These are phyloP conservation scores for Penicillium arizonense DNA, from an alignment of 495 filamentous ascomycete species.

Conservation along the genomic window DNA sequence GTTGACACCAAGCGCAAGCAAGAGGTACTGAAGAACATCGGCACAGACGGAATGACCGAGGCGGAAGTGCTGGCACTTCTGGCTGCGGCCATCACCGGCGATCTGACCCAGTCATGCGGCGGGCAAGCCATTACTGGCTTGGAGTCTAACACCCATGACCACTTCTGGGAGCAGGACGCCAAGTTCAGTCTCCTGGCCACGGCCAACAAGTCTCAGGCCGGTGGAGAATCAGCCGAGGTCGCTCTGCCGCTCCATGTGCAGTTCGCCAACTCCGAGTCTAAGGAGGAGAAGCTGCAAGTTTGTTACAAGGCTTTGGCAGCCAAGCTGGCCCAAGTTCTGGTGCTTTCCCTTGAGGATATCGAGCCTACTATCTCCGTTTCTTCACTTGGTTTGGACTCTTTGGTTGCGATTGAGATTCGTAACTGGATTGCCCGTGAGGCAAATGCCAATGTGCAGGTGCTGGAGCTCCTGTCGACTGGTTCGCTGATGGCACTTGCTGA, in stretches of 20 bases:
- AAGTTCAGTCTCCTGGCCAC: neutral
- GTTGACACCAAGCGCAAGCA: neutral
- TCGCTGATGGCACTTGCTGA: conserved; percentile 24
- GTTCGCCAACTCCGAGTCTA: conserved; percentile 10
- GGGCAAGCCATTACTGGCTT: neutral
- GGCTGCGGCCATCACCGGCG: neutral
- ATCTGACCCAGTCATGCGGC: neutral
- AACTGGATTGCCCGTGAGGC: conserved; percentile 46
- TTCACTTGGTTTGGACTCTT: conserved; percentile 43
- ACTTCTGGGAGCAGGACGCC: neutral
- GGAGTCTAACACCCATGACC: too few species aligned
- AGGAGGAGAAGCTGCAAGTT: conserved; percentile 21
- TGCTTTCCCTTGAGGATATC: conserved; percentile 4
- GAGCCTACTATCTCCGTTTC: conserved; percentile 21
- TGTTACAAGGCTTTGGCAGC: conserved; percentile 21
- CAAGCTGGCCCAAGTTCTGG: conserved; percentile 4
- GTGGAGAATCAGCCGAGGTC: too few species aligned
- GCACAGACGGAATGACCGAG: neutral
- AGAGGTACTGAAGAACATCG: neutral
- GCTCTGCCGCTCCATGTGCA: conserved; percentile 12
- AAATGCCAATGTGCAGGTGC: conserved; percentile 28
- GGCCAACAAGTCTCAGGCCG: too few species aligned
- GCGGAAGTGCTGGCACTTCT: neutral
- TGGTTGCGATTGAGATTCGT: conserved; percentile 54
- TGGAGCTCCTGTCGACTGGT: conserved; percentile 27